Base-by-base conservation (phyloP, 2,329 filamentous ascomycete genomes). In the Pyricularia sp. region DNA sequence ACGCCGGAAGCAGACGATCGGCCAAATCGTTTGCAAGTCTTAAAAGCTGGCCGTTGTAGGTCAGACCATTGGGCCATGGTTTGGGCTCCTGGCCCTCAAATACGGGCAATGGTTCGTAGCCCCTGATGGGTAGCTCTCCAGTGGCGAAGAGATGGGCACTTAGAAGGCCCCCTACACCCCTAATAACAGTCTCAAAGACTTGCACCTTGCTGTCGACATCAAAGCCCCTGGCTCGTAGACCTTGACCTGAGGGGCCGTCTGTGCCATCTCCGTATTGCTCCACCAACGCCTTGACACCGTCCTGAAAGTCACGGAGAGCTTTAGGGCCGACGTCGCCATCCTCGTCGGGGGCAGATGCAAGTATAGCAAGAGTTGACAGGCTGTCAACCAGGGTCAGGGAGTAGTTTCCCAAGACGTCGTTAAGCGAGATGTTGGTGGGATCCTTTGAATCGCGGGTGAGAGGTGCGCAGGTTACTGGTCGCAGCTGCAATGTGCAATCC, bases 201-300 rank as follows among this genome's bases (percentile, higher is more conserved):
- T 99, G 93, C 1, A 99, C 94, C 76, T 97, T 99, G 78, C 93
- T 96, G 76, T 99, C 93, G 55, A 96, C 80, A 75, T 99, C 91
- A 71, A 99, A 99, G 0, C 92, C 94, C 65, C 86, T 84, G 3
- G 87, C 87, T 68, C 91, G 82, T 65, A 83, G 79, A 3, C 93
- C 93, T 71, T 84, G 82, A 7, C 90, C 91, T 5, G 82, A 81
- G 16, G 84, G 79, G 3, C 89, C 88, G 9, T 80, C 76, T 33
- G 86, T 86, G 1, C 93, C 93, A 75, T 97, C 93, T 4, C 93
- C 93, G 74, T 97, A 97, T 70, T 94, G 81, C 68, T 85, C 79
- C 3, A 97, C 88, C 70, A 97, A 80, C 63, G 87, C 81, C 66
- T 84, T 81, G 31, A 97, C 83, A 26, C 91, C 91, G 67, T 89